Percentiles rank a stretch among this genome's conserved stretches.
phyloP scores from a whole-genome alignment of 2,329 filamentous ascomycete species.

The Alternaria arborescens region DNA sequence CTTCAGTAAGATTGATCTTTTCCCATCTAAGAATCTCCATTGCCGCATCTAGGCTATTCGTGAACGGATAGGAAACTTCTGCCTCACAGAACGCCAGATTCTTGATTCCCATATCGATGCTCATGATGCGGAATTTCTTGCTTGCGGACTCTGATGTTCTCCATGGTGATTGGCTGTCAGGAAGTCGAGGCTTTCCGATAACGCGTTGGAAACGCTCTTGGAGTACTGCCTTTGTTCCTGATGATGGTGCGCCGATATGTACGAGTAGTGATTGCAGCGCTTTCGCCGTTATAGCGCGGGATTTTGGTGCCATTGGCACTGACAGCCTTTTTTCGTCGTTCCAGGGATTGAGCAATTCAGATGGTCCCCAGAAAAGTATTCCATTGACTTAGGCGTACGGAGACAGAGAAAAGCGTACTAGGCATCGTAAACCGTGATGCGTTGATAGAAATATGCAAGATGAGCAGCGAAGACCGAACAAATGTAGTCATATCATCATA shows the following conservation, averaged over 20 bases:
- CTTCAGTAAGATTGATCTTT: constrained; percentile 38
- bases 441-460: background rate
- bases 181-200: constrained; percentile 25
- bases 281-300: constrained; percentile 52
- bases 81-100: constrained; percentile 80
- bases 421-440: background rate
- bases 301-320: constrained; percentile 26
- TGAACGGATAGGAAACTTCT: constrained; percentile 37
- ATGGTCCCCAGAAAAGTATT: background rate
- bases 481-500: background rate
- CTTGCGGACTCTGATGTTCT: background rate
- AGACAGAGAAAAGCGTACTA: background rate
- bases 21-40: constrained; percentile 44
- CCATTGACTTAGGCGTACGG: background rate
- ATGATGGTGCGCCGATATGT: constrained; percentile 66
- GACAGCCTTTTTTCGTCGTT: background rate
- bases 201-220: constrained; percentile 59
- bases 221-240: constrained; percentile 68
- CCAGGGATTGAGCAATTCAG: background rate
- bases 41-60: constrained; percentile 14
- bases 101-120: constrained; percentile 84
- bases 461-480: background rate
- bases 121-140: constrained; percentile 64
- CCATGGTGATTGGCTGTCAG: constrained; percentile 4
- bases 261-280: constrained; percentile 68